phyloP scores from a whole-genome alignment of 371 early-diverging fungal species.

The Dinochytrium kinnereticum region DNA sequence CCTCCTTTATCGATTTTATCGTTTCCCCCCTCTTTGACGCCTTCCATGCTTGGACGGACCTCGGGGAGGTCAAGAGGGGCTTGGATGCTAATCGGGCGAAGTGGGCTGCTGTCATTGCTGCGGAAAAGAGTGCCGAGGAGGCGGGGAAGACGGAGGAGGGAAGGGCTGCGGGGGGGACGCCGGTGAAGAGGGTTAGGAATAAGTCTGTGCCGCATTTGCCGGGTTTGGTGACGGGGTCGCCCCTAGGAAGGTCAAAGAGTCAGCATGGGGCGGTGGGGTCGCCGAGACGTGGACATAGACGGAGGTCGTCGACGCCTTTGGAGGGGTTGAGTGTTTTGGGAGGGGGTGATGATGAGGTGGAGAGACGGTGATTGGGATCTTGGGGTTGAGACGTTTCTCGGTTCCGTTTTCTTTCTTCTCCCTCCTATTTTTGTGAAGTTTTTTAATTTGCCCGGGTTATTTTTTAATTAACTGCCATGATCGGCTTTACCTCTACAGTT shows the following conservation, averaged over 20 bases:
- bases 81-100: slow-evolving; percentile 37
- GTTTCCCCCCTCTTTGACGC: slow-evolving; percentile 59
- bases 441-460: too few relatives aligned
- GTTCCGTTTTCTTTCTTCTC: neutral
- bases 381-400: neutral
- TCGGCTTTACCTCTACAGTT: too few relatives aligned
- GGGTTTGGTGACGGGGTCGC: neutral
- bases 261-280: neutral
- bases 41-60: slow-evolving; percentile 39
- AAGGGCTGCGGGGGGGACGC: neutral
- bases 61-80: slow-evolving; percentile 38
- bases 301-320: neutral
- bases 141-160: slow-evolving; percentile 1
- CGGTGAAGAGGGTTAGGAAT: neutral
- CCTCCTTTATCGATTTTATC: slow-evolving; percentile 60
- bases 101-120: slow-evolving; percentile 22
- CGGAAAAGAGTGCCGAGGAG: neutral
- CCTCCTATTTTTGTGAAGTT: too few relatives aligned
- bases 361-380: neutral
- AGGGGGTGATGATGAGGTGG: neutral
- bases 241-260: neutral
- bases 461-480: too few relatives aligned
- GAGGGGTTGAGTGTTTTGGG: neutral
- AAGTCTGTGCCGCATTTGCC: neutral
- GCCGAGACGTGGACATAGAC: too few relatives aligned